Evolutionary conservation across 257 asterid species (phyloP).

Genomic region (Linaria vulgaris): DNA sequence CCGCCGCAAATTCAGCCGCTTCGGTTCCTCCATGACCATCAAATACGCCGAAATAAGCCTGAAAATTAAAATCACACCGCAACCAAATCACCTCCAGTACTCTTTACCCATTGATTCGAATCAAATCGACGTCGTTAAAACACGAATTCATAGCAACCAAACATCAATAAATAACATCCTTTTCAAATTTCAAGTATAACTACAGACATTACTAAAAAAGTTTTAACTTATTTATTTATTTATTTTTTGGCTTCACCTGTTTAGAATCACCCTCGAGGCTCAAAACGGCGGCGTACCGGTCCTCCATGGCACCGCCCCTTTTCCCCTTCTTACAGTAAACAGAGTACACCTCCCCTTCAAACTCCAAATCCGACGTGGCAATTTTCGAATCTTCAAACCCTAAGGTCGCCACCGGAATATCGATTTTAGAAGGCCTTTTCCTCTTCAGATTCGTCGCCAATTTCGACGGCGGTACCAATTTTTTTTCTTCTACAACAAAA

Average conservation of each 20-base stretch:
- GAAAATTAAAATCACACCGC: conserved; percentile 24
- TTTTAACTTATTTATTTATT: no score
- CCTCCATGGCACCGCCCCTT: conserved; percentile 66
- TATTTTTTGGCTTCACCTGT: conserved; percentile 46
- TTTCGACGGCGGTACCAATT: conserved; percentile 12
- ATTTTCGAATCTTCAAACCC: conserved; percentile 27
- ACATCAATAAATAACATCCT: no score
- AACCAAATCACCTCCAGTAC: no score
- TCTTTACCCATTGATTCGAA: no score
- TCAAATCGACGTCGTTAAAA: no score
- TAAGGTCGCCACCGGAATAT: conserved; percentile 44
- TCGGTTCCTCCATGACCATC: conserved; percentile 83
- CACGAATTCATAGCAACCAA: no score
- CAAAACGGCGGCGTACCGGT: conserved; percentile 58
- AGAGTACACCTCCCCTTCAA: conserved; percentile 62
- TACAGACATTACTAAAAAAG: no score
- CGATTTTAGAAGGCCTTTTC: conserved; percentile 65
- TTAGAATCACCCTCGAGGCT: conserved; percentile 47
- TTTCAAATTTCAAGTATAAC: no score
- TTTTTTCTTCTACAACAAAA: conserved; percentile 20
- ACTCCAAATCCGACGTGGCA: conserved; percentile 38
- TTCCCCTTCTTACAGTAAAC: conserved; percentile 75
- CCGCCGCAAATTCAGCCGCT: conserved; percentile 70
- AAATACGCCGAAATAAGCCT: conserved; percentile 82
- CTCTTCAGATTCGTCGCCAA: conserved; percentile 53